phyloP scores from a whole-genome alignment of 2,329 filamentous ascomycete genomes.

The Hortaea werneckii region DNA sequence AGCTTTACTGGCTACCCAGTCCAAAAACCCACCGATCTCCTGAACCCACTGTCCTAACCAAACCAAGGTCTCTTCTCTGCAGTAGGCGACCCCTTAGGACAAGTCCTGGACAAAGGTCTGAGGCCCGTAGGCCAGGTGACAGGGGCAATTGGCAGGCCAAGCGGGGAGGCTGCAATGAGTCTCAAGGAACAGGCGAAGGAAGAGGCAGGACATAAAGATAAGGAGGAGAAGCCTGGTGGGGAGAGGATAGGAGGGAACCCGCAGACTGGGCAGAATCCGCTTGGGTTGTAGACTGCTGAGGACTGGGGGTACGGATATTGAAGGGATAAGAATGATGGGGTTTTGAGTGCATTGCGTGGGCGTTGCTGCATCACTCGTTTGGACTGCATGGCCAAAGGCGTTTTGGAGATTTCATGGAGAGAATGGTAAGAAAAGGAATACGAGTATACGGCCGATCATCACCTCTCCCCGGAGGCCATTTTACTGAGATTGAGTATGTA shows the following conservation, averaged over 20 bases:
- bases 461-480: no score
- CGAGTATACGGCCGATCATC: no score
- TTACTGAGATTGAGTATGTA: no score
- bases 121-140: conserved; percentile 21
- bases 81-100: conserved; percentile 25
- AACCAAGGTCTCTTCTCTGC: conserved; percentile 18
- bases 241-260: conserved; percentile 25
- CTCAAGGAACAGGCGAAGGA: conserved; percentile 17
- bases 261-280: conserved; percentile 27
- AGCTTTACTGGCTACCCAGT: not conserved
- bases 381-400: no score
- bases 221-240: conserved; percentile 18
- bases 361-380: not conserved
- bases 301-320: not conserved
- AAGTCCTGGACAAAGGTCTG: conserved; percentile 22
- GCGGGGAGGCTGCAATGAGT: conserved; percentile 18
- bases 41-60: not conserved
- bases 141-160: conserved; percentile 19
- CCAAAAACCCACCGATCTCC: not conserved
- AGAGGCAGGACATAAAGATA: conserved; percentile 10
- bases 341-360: not conserved
- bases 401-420: no score
- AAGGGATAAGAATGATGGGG: not conserved
- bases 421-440: no score
- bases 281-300: conserved; percentile 18